Evolutionary conservation across 345 rosid genomes (phyloP).

Genomic region (Clarkia xantiana): DNA sequence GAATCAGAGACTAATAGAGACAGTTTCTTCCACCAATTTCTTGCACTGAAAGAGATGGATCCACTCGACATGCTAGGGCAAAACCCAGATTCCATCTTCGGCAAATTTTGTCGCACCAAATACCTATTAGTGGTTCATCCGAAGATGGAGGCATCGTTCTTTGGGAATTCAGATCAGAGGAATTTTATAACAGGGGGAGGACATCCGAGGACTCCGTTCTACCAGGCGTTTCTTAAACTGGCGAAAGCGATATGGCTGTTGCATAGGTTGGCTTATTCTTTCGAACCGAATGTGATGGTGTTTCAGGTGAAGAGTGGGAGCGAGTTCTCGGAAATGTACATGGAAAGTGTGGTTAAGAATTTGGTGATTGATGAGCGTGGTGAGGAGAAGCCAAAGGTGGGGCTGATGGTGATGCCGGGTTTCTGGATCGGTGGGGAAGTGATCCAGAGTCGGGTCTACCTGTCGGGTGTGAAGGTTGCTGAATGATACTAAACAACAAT

Average conservation of each 20-base stretch:
- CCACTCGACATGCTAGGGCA: slow-evolving; percentile 16
- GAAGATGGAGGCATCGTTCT: slow-evolving; percentile 20
- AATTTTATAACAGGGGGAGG: slow-evolving; percentile 13
- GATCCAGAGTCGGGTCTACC: slow-evolving; percentile 12
- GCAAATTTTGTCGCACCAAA: slow-evolving; percentile 14
- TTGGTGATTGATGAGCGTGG: too few relatives aligned
- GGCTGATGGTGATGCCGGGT: too few relatives aligned
- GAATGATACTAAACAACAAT: slow-evolving; percentile 7
- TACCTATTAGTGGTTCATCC: slow-evolving; percentile 15
- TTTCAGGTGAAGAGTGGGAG: too few relatives aligned
- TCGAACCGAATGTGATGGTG: too few relatives aligned
- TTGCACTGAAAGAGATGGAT: slow-evolving; percentile 16
- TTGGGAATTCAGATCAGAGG: slow-evolving; percentile 15
- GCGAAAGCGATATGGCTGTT: too few relatives aligned
- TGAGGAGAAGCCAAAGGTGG: too few relatives aligned
- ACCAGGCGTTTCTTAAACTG: neutral
- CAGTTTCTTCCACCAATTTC: slow-evolving; percentile 15
- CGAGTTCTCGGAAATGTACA: too few relatives aligned
- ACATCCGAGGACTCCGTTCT: slow-evolving; percentile 18
- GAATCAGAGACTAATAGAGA: slow-evolving; percentile 12
- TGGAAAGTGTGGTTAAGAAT: too few relatives aligned
- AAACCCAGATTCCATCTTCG: slow-evolving; percentile 16
- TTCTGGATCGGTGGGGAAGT: neutral
- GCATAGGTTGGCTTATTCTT: too few relatives aligned
- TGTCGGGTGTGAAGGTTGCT: slow-evolving; percentile 15